Percentiles rank a stretch among this genome's conserved stretches.
phyloP scores from a whole-genome alignment of 108 stramenopile species.

The Parmales sp. region DNA sequence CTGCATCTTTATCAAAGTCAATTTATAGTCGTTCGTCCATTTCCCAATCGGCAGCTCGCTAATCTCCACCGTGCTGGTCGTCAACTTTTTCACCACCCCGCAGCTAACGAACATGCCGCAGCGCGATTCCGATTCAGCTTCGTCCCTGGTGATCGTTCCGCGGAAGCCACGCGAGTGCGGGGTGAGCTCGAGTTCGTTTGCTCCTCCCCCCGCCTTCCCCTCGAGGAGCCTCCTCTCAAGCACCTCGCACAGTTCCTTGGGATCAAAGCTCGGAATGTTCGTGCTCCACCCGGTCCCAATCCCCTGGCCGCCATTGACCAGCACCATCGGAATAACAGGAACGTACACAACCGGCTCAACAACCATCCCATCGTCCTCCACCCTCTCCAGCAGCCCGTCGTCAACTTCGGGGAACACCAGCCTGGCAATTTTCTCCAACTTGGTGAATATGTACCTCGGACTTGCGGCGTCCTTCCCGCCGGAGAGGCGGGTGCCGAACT shows the following conservation, averaged over 20 bases:
- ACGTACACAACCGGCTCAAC: conserved; percentile 75
- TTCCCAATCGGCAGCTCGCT: conserved; percentile 74
- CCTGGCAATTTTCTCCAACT: conserved; percentile 57
- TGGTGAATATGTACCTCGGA: conserved; percentile 85
- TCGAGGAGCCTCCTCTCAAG: conserved; percentile 50
- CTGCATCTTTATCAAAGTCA: conserved; percentile 48
- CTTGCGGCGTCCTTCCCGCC: conserved; percentile 84
- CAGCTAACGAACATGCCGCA: conserved; percentile 19
- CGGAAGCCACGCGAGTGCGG: conserved; percentile 40
- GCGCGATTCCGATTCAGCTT: conserved; percentile 24
- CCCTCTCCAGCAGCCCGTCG: conserved; percentile 58
- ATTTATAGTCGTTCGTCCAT: conserved; percentile 81
- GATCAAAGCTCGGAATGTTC: conserved; percentile 71
- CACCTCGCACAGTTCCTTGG: conserved; percentile 64
- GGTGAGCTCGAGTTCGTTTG: conserved; percentile 44
- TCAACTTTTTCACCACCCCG: conserved; percentile 34
- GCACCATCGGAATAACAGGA: conserved; percentile 66
- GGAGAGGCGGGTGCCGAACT: conserved; percentile 77
- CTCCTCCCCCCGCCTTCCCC: conserved; percentile 25
- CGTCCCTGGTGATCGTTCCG: conserved; percentile 41
- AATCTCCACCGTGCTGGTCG: conserved; percentile 45
- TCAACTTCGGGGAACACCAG: conserved; percentile 71
- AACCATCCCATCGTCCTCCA: conserved; percentile 70
- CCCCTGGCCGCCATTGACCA: conserved; percentile 81
- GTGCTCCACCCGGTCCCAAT: conserved; percentile 95